Evolutionary conservation across 2,329 filamentous ascomycete genomes (phyloP).

Genomic region (Mollisia scopiformis): DNA sequence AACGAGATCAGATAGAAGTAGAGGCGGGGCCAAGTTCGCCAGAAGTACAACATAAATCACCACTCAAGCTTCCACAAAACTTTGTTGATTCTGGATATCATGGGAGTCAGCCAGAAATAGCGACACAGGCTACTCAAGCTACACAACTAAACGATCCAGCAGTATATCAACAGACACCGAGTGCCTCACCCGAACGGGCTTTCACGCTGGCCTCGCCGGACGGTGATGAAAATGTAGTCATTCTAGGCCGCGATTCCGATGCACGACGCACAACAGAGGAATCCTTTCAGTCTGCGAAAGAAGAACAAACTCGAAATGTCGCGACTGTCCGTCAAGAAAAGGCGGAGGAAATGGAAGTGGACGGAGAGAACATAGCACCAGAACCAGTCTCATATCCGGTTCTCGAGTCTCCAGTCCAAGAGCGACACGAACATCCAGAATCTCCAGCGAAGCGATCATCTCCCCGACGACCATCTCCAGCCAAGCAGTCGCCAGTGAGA

Average conservation of each 20-base stretch:
- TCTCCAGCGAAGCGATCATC: conserved; percentile 30
- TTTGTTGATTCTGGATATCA: conserved; percentile 71
- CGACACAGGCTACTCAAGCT: conserved; percentile 23
- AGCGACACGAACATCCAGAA: conserved; percentile 11
- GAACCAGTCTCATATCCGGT: conserved; percentile 25
- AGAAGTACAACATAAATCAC: conserved; percentile 18
- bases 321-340: conserved; percentile 11
- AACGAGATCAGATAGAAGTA: conserved; percentile 20
- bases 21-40: conserved; percentile 12
- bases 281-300: conserved; percentile 48
- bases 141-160: conserved; percentile 11
- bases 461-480: conserved; percentile 17
- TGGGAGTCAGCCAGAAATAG: conserved; percentile 55
- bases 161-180: background rate
- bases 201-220: conserved; percentile 1
- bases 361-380: conserved; percentile 7
- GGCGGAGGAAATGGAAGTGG: conserved; percentile 5
- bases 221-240: conserved; percentile 17
- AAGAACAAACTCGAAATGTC: conserved; percentile 44
- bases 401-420: conserved; percentile 30
- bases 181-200: conserved; percentile 14
- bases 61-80: conserved; percentile 36
- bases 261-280: conserved; percentile 31
- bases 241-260: conserved; percentile 25
- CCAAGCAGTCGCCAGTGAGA: conserved; percentile 5